These are phyloP conservation scores for Pulveroboletus sp. DNA, from an alignment of 768 basidiomycete species.

Conservation along the genomic window DNA sequence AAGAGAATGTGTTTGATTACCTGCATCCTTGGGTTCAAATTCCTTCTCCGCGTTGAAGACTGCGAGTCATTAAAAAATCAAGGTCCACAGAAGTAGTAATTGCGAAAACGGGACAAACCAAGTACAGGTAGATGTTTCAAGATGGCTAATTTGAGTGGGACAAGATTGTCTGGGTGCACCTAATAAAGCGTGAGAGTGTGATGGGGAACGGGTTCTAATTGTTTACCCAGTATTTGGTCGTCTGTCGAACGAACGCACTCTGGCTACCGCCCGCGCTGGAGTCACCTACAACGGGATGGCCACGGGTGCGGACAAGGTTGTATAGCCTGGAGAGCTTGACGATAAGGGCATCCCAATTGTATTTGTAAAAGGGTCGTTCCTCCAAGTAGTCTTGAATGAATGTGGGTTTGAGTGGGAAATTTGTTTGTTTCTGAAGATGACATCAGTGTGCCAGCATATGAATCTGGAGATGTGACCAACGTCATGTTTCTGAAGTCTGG, in stretches of 20 bases:
- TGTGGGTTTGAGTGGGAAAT: slow-evolving; percentile 71
- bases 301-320: slow-evolving; percentile 91
- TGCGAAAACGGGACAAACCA: slow-evolving; percentile 47
- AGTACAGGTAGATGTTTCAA: slow-evolving; percentile 90
- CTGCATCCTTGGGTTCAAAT: slow-evolving; percentile 81
- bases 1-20: slow-evolving; percentile 33
- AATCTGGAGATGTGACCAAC: slow-evolving; percentile 38
- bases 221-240: slow-evolving; percentile 96
- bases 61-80: slow-evolving; percentile 32
- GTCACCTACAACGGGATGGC: slow-evolving; percentile 92
- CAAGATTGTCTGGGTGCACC: slow-evolving; percentile 92
- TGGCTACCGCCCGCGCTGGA: slow-evolving; percentile 92
- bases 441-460: slow-evolving; percentile 9
- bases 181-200: slow-evolving; percentile 17
- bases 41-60: slow-evolving; percentile 95
- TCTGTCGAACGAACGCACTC: slow-evolving; percentile 97
- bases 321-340: slow-evolving; percentile 95
- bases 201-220: not conserved
- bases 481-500: slow-evolving; percentile 77
- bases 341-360: slow-evolving; percentile 94
- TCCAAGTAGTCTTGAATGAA: slow-evolving; percentile 93
- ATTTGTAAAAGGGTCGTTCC: slow-evolving; percentile 94
- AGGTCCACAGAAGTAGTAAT: not conserved
- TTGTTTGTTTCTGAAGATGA: slow-evolving; percentile 83
- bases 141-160: slow-evolving; percentile 91